These are phyloP conservation scores for Polytrichum formosum DNA, from an alignment of 225 moss, liverwort and hornwort species.

Conservation along the genomic window DNA sequence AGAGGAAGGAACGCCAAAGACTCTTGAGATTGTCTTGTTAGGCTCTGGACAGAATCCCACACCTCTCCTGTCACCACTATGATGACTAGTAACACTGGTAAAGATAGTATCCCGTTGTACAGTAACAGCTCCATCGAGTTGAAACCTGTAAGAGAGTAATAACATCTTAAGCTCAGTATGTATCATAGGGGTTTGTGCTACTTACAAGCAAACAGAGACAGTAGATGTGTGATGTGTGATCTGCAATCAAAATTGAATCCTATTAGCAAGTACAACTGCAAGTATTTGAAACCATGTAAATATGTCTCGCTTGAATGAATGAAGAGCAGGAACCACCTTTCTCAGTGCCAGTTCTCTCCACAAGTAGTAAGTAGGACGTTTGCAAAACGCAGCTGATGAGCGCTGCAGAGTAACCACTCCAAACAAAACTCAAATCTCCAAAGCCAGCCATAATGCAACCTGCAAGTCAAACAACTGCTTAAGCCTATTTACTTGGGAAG, in stretches of 20 bases:
- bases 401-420: conserved; percentile 55
- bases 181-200: too few species aligned
- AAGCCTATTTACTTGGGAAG: too few species aligned
- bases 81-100: conserved; percentile 52
- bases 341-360: conserved; percentile 56
- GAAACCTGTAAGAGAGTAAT: conserved; percentile 33
- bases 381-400: conserved; percentile 63
- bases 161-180: background rate
- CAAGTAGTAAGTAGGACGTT: conserved; percentile 54
- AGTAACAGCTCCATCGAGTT: conserved; percentile 59
- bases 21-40: conserved; percentile 35
- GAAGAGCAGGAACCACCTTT: conserved; percentile 29
- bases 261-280: too few species aligned
- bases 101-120: conserved; percentile 61
- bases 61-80: conserved; percentile 52
- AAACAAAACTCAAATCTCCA: conserved; percentile 61
- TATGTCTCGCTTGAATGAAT: too few species aligned
- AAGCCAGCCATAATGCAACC: conserved; percentile 69
- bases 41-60: conserved; percentile 48
- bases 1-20: conserved; percentile 47
- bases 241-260: too few species aligned
- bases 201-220: too few species aligned
- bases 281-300: too few species aligned
- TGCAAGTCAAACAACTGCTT: conserved; percentile 8
- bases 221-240: too few species aligned